Evolutionary conservation across 495 filamentous ascomycete species (phyloP), one percentile per base, ranked within the genome.

Genomic region (Hypoxylon perforatum): DNA sequence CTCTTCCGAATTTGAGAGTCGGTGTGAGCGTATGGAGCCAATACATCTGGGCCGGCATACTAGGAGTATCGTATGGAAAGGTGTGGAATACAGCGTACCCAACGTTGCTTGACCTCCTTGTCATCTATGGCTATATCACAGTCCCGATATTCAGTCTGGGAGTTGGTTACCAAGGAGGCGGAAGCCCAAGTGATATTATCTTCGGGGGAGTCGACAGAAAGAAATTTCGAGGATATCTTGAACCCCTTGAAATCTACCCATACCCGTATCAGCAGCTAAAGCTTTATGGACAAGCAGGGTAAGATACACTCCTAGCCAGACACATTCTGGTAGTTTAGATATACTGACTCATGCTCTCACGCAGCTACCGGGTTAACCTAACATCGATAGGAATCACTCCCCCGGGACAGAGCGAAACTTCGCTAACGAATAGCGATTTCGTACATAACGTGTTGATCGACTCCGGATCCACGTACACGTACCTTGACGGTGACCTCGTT

Each of bases 121-220:
- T 86, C 18, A 66, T 85, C 8, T 75, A 85, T 33, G 83, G 84
- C 4, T 53, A 88, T 42, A 91, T 92, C 62, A 82, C 87, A 36
- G 89, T 88, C 7, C 88, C 85, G 49, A 90, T 92, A 14, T 96
- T 92, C 72, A 91, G 89, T 51, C 69, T 93, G 5, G 88, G 87
- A 11, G 79, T 90, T 4, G 82, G 90, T 10, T 75, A 77, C 5
- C 74, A 79, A 45, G 71, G 63, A 11, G 71, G 83, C 23, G 80
- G 77, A 47, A 73, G 73, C 9, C 76, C 78, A 42, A 77, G 75
- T 23, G 78, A 79, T 25, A 79, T 80, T 33, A 75, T 81, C n/a
- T 81, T 81, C 42, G 79, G 79, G 22, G 79, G 79, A 12, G 72
- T 81, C 11, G 76, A 81, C 54, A 52, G 76, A 19, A 78, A 77